Conservation (phyloP, 1,139 yeast genomes). For the Geotrichum bryndzae region DNA sequence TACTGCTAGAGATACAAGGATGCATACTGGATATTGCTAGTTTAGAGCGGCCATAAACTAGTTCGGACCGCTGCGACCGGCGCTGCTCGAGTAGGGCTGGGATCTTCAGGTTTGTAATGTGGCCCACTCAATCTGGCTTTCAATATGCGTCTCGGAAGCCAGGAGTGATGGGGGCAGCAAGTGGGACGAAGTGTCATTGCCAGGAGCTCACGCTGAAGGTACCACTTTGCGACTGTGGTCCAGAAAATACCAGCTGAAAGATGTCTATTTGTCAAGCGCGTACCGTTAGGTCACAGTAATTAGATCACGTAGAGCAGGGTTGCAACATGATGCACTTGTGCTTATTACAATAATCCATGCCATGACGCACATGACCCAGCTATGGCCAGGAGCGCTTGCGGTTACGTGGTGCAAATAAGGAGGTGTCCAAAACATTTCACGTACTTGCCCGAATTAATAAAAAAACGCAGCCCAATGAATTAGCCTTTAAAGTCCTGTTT, state of each 20-base stretch:
- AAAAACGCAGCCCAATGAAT: not conserved
- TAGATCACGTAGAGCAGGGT: not conserved
- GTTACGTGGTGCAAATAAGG: not conserved
- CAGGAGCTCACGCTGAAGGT: not conserved
- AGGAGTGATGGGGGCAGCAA: not conserved
- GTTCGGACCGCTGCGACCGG: not conserved
- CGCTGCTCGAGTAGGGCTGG: not conserved
- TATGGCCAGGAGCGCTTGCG: not conserved
- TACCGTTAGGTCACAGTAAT: not conserved
- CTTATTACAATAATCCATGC: not conserved
- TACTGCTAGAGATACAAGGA: not conserved
- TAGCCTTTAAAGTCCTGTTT: not conserved
- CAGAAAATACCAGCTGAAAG: not conserved
- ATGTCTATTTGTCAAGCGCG: not conserved
- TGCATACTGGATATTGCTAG: not conserved
- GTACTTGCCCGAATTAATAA: not conserved
- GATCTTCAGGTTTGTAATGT: not conserved
- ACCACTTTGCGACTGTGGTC: not conserved
- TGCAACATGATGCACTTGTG: not conserved
- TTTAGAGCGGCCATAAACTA: not conserved
- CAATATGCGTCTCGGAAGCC: not conserved
- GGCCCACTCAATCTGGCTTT: not conserved
- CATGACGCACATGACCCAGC: not conserved
- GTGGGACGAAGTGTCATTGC: not conserved
- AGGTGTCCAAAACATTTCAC: not conserved